These are phyloP conservation scores for Arthrobotrys sinensis DNA, from an alignment of 2,329 filamentous ascomycete genomes.

Conservation along the genomic window DNA sequence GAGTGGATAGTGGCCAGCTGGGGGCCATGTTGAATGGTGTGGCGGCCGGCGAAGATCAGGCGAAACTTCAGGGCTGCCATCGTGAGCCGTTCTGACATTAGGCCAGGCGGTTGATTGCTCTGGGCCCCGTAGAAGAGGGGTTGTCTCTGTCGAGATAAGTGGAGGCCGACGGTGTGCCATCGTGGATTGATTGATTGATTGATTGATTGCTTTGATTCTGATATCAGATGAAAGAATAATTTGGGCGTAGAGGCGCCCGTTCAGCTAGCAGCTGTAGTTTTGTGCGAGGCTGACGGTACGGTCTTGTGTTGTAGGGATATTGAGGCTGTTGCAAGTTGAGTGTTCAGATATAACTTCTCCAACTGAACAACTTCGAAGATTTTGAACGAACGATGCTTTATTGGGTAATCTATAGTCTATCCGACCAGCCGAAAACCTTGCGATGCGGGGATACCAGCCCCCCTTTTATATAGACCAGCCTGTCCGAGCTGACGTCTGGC, in stretches of 20 bases:
- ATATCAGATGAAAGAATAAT: not conserved
- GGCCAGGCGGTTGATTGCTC: constrained; percentile 45
- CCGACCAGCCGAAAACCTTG: constrained; percentile 14
- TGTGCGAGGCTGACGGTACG: not conserved
- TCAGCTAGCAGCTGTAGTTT: not conserved
- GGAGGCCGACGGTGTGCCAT: constrained; percentile 34
- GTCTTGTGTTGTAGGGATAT: constrained; percentile 36
- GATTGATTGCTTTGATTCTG: not conserved
- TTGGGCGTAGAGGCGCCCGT: not conserved
- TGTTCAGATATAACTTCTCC: not conserved
- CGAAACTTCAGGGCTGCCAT: constrained; percentile 40
- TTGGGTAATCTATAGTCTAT: constrained; percentile 23
- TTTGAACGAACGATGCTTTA: not conserved
- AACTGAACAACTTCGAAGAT: constrained; percentile 1
- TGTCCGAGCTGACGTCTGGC: constrained; percentile 34
- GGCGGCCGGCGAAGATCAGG: constrained; percentile 44
- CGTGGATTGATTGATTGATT: not conserved
- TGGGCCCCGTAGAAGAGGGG: constrained; percentile 46
- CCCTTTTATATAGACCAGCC: constrained; percentile 42
- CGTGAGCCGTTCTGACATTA: constrained; percentile 44
- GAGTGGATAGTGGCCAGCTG: constrained; percentile 48
- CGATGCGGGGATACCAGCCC: constrained; percentile 56
- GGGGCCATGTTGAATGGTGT: constrained; percentile 50
- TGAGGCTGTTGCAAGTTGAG: not conserved
- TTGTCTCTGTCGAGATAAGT: constrained; percentile 36